Evolutionary conservation across 352 stramenopile genomes (phyloP), one percentile per base, ranked within the genome.

Genomic region (Elongisporangium anandrum): DNA sequence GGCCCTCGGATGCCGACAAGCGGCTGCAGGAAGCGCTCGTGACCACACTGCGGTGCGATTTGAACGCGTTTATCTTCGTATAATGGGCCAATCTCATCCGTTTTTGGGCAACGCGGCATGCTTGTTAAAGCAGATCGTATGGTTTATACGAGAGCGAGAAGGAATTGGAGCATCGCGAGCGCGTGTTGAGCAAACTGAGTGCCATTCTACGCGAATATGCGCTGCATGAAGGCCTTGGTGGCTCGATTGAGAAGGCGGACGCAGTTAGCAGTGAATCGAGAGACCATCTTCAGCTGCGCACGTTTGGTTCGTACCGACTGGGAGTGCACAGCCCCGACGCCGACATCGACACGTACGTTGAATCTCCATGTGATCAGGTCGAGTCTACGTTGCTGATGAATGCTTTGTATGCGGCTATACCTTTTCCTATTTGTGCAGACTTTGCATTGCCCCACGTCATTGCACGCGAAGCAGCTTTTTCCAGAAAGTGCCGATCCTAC

Each of bases 271-370:
- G 12, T 45, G 34, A 3, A 12, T 12, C 16, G 34, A 45, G 34
- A 45, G 34, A 45, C 34, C 12, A 45, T 45, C 20, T 94, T 54
- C 71, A 92, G 56, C 61, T 98, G 12, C 77, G 87, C 39, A 96
- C 89, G 3, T 98, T 98, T 75, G 96, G 96, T 45, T 98, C 92
- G 0, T 96, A 88, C 51, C 74, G 85, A 6, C 79, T 97, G 3
- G 81, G 82, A 20, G 88, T 96, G 3, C 88, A 97, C 61, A 91
- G 79, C 29, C 77, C 72, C 17, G 87, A 96, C 15, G 85, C 87
- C 1, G 87, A 96, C 59, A 96, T 96, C 52, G 87, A 96, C 63
- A 85, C 79, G 85, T 94, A 69, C 45, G 74, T 54, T 64, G 9
- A 21, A 16, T 55, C 9, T 48, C 20, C 21, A 20, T 23, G 12